Conservation (phyloP, 2,329 filamentous ascomycete genomes). For the Arthrinium puccinioides region DNA sequence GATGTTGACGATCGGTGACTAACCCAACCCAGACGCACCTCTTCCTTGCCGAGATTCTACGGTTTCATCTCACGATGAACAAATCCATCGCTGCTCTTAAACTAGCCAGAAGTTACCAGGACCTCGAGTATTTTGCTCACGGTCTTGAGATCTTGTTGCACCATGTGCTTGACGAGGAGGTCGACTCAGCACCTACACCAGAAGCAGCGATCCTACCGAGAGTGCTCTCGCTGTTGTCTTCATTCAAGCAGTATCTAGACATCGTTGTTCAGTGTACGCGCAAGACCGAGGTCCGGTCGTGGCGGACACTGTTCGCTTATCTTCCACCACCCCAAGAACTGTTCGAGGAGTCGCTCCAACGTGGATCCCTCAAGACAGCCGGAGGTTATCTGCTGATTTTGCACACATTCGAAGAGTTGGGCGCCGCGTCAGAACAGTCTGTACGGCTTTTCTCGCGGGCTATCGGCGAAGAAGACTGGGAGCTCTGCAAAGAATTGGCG, state of each 20-base stretch:
- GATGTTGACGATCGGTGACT: no score
- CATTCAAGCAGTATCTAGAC: conserved; percentile 80
- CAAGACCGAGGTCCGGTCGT: conserved; percentile 92
- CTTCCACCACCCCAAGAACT: conserved; percentile 84
- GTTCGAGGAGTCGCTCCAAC: conserved; percentile 84
- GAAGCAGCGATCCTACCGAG: conserved; percentile 58
- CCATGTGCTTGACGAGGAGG: conserved; percentile 89
- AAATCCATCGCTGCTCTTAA: conserved; percentile 75
- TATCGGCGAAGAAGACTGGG: conserved; percentile 83
- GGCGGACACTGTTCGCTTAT: conserved; percentile 88
- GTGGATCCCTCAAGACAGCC: conserved; percentile 85
- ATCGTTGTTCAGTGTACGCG: conserved; percentile 95
- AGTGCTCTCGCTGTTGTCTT: conserved; percentile 58
- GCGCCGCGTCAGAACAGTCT: conserved; percentile 65
- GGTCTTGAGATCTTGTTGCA: conserved; percentile 88
- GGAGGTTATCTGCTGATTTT: conserved; percentile 93
- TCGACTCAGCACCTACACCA: conserved; percentile 60
- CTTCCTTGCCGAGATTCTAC: conserved; percentile 82
- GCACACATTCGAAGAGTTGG: conserved; percentile 70
- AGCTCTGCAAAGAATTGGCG: conserved; percentile 89
- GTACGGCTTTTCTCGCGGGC: conserved; percentile 75
- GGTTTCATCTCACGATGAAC: conserved; percentile 67
- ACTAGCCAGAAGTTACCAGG: conserved; percentile 77
- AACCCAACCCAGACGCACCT: conserved; percentile 64
- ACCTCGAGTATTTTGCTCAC: conserved; percentile 87